Evolutionary conservation across 192 early-diverging fungal species (phyloP).

Genomic region (Mortierella antarctica): DNA sequence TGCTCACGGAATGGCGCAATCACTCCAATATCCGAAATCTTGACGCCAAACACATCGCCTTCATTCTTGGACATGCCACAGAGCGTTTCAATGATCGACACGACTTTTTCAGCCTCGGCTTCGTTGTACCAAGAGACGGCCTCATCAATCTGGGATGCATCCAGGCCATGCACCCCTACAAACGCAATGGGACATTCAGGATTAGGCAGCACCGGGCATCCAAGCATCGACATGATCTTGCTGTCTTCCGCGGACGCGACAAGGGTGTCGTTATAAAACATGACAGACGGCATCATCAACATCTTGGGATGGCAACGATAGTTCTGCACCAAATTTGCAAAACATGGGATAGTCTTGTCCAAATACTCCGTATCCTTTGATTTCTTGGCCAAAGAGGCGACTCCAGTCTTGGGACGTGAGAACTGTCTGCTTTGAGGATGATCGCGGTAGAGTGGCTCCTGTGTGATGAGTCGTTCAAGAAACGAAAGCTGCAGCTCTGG

Average conservation of each 20-base stretch:
- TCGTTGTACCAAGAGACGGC: conserved; percentile 64
- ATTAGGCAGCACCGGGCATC: conserved; percentile 51
- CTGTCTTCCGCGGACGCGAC: conserved; percentile 43
- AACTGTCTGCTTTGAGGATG: conserved; percentile 51
- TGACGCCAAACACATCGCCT: conserved; percentile 26
- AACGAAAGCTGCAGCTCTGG: conserved; percentile 53
- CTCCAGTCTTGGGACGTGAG: conserved; percentile 19
- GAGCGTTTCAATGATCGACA: conserved; percentile 49
- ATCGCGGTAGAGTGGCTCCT: conserved; percentile 53
- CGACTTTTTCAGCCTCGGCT: conserved; percentile 56
- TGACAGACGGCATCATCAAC: conserved; percentile 59
- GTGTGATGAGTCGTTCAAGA: conserved; percentile 60
- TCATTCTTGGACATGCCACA: conserved; percentile 11
- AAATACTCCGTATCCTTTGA: conserved; percentile 28
- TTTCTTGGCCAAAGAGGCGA: not conserved
- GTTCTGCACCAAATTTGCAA: conserved; percentile 59
- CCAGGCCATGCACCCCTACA: conserved; percentile 61
- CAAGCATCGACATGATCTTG: conserved; percentile 52
- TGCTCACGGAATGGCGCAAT: conserved; percentile 68
- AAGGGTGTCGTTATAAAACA: conserved; percentile 62
- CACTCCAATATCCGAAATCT: conserved; percentile 61
- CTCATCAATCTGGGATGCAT: conserved; percentile 47
- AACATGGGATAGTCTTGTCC: conserved; percentile 51
- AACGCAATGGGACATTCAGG: conserved; percentile 61
- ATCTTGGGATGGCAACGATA: conserved; percentile 64